A percentile compares a stretch with the other conserved stretches of the same genome.
Conservation (phyloP, 2,329 filamentous ascomycete species). For the Sclerotinia subarctica region DNA sequence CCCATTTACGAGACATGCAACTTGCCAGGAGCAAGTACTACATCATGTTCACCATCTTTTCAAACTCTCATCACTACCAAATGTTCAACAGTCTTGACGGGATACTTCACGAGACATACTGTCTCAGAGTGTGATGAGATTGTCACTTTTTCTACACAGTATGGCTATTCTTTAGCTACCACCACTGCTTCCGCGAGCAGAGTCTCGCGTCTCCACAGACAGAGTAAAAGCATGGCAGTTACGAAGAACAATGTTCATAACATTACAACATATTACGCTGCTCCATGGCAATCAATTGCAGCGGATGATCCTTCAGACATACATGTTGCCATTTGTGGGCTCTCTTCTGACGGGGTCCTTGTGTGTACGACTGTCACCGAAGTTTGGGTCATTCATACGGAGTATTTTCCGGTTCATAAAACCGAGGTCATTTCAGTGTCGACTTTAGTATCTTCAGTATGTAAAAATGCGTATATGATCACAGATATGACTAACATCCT, state of each 20-base stretch:
- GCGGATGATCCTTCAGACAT: constrained; percentile 27
- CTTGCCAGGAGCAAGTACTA: constrained; percentile 23
- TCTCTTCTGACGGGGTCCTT: constrained; percentile 9
- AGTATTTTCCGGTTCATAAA: constrained; percentile 25
- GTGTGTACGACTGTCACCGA: constrained; percentile 27
- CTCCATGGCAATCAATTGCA: constrained; percentile 33
- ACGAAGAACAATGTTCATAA: constrained; percentile 29
- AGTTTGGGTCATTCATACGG: constrained; percentile 29
- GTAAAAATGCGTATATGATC: neutral
- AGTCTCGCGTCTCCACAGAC: neutral
- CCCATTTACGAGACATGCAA: constrained; percentile 30
- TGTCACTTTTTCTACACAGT: constrained; percentile 34
- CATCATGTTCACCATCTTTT: constrained; percentile 27
- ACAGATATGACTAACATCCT: neutral
- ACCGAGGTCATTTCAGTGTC: constrained; percentile 28
- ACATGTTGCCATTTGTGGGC: constrained; percentile 27
- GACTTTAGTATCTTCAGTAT: constrained; percentile 28
- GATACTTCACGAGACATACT: constrained; percentile 28
- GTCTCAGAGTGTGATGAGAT: constrained; percentile 32
- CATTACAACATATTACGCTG: constrained; percentile 30
- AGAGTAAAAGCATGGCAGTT: neutral
- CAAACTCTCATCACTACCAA: constrained; percentile 24
- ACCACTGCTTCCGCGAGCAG: constrained; percentile 12
- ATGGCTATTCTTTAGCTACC: constrained; percentile 28
- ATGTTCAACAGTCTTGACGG: constrained; percentile 32